Base-by-base conservation (phyloP, 371 early-diverging fungal species). In the Lichtheimia ramosa region DNA sequence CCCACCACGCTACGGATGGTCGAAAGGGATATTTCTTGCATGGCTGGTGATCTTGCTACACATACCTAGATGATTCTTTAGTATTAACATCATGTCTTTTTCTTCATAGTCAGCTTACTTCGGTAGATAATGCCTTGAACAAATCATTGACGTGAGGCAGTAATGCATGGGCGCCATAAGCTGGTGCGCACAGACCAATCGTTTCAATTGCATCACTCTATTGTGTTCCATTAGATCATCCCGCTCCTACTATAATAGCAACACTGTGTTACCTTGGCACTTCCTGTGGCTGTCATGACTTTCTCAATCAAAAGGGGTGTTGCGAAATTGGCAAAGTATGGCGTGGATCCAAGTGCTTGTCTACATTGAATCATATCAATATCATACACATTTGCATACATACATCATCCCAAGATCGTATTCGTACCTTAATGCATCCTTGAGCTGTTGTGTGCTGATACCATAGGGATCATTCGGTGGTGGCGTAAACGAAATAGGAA, bases 401-500 rank as follows among this genome's bases (percentile, higher is more conserved):
- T 5, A 2, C 25, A n/a, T n/a, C n/a, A n/a, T n/a, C 4, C 4
- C 27, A 27, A 27, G 27, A 27, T 2, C 16, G 12, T 43, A 43
- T 43, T 43, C 43, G 13, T 20, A 55, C 56, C 56, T 81, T 46
- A 96, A 73, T 15, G 84, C 85, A 14, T 71, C 34, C 69, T 96
- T 96, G 21, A 98, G 77, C 68, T 94, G 88, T n/a, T 93, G 92
- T 4, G 96, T 84, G 10, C 98, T 91, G 54, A 98, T 92, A 14
- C 92, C 93, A 53, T 90, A 91, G 2, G 93, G 91, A 77, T 97
- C 98, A 62, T 92, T 91, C 24, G 95, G 94, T 0, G 96, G 93
- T 15, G 96, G 92, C 68, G 90, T 90, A 71, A 96, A 99, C 2
- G 99, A 97, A 66, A 99, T 97, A 0, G 99, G 99, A 67, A 98